These are phyloP conservation scores for Ogataea trehalophila DNA, from an alignment of 805 yeast genomes.

Conservation along the genomic window DNA sequence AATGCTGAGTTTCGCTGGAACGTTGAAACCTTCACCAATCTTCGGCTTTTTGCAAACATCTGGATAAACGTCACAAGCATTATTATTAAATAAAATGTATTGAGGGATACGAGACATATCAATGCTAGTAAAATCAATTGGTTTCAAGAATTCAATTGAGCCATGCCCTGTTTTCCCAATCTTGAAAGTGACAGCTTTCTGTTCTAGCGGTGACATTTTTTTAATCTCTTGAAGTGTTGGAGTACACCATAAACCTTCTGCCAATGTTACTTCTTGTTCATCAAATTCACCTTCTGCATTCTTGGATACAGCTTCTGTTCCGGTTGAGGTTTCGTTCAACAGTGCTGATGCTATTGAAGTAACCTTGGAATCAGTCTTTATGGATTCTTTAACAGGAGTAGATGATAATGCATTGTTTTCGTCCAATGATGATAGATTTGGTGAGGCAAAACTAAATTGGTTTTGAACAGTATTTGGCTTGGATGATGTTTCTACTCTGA, in stretches of 20 bases:
- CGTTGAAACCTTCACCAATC: slow-evolving; percentile 77
- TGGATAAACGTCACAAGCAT: slow-evolving; percentile 69
- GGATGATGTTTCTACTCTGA: slow-evolving; percentile 15
- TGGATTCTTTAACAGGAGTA: background rate
- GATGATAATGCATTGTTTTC: background rate
- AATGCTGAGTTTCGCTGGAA: slow-evolving; percentile 66
- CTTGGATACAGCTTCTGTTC: background rate
- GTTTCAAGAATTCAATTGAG: slow-evolving; percentile 64
- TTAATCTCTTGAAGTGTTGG: slow-evolving; percentile 68
- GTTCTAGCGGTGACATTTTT: slow-evolving; percentile 53
- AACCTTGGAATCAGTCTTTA: background rate
- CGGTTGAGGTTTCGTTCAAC: background rate
- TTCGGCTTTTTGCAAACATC: slow-evolving; percentile 55
- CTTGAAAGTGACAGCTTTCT: slow-evolving; percentile 58
- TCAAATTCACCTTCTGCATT: background rate
- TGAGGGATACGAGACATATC: slow-evolving; percentile 64
- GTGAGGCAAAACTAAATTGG: background rate
- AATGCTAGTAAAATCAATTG: slow-evolving; percentile 77
- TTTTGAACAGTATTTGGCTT: background rate
- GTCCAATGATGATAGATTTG: slow-evolving; percentile 2
- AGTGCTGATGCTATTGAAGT: background rate
- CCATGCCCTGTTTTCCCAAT: slow-evolving; percentile 83
- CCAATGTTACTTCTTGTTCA: slow-evolving; percentile 9
- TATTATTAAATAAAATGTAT: slow-evolving; percentile 54
- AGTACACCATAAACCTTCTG: slow-evolving; percentile 81